Base-by-base conservation (phyloP, 345 rosid species). In the Bruguiera sexangula region DNA sequence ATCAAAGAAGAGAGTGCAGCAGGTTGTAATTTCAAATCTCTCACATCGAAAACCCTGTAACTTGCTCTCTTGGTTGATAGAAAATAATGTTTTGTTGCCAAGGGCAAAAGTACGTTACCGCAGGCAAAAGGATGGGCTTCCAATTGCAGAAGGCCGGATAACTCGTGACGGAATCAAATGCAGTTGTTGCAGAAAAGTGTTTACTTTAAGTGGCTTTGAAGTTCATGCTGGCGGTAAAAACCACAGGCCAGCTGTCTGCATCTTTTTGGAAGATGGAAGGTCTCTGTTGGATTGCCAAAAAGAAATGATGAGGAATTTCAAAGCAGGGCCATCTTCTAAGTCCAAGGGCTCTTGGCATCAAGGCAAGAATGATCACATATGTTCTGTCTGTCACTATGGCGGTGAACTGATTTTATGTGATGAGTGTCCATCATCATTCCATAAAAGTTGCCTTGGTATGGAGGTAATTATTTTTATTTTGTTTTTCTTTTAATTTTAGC, bases 381-480 rank as follows among this genome's bases (percentile, higher is more conserved):
- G 98, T 78, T 82, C 96, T 6, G 68, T 85, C 63, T 94, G 98
- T 82, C 96, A 84, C 57, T 88, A 85, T 51, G 97, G 97, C 3
- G 96, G 98, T 55, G 83, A 87, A 63, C 80, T 89, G 50, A 71
- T 91, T 56, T 82, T 91, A 61, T 94, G 95, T 68, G 97, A 91
- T 67, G 79, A 71, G 39, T 91, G 98, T 65, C 98, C 96, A 70
- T 82, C 98, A n/a, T 81, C 97, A 59, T 94, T 83, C 78, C 98
- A 91, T 78, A 69, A 64, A 76, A 70, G 65, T 64, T 94, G 97
- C 81, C 83, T 94, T 15, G 89, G 86, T 70, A 70, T 94, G 77
- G 66, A 85, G 77, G 81, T 77, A 59, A 51, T 68, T 65, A 8
- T 21, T 63, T 27, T 59, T 32, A 6, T 54, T 39, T 18, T 30